phyloP scores from a whole-genome alignment of 2,329 filamentous ascomycete species.

The Teratosphaeria gauchensis region DNA sequence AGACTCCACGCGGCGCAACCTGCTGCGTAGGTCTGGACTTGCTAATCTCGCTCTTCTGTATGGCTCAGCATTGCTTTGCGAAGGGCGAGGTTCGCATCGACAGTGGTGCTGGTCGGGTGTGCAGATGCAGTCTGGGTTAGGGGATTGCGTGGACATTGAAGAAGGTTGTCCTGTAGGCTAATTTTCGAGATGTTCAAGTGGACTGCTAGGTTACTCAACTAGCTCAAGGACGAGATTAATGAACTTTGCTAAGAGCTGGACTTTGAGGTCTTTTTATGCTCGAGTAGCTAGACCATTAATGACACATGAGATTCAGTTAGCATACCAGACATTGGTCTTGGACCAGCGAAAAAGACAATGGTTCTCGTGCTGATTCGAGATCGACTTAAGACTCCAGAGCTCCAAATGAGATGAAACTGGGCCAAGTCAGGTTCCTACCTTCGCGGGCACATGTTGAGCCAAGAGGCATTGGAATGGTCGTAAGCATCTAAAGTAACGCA shows the following conservation, averaged over 20 bases:
- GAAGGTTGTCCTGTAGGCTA: background rate
- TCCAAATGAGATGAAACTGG: background rate
- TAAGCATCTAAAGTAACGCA: too few species aligned
- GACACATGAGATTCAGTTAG: background rate
- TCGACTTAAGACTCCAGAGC: background rate
- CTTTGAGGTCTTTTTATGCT: background rate
- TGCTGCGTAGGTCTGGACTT: background rate
- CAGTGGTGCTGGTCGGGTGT: background rate
- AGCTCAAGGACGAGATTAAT: background rate
- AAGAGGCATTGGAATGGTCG: too few species aligned
- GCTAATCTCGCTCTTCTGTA: background rate
- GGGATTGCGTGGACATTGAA: background rate
- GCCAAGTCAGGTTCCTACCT: background rate
- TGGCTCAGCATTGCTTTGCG: background rate
- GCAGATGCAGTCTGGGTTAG: background rate
- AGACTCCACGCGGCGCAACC: background rate
- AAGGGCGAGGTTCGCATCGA: too few species aligned
- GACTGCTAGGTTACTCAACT: background rate
- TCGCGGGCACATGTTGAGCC: too few species aligned
- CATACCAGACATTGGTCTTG: background rate
- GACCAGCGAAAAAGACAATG: background rate
- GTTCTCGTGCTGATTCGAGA: background rate
- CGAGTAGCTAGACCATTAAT: background rate
- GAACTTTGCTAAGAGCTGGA: too few species aligned
- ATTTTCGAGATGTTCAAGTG: background rate